These are phyloP conservation scores for Nepenthes gracilis DNA, from an alignment of 148 eudicot genomes.

Conservation along the genomic window DNA sequence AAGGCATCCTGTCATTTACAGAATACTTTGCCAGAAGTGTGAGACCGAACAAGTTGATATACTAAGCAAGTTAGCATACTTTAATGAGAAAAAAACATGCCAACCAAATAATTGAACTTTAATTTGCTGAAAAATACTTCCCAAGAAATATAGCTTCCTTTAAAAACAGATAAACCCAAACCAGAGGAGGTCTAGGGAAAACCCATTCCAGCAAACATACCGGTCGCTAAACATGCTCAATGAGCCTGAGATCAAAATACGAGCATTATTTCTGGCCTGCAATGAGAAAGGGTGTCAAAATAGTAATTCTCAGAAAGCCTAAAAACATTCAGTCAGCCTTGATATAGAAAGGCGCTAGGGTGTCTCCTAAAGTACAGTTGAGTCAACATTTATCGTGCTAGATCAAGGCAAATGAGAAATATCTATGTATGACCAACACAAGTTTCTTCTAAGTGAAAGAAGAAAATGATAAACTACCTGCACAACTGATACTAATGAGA, in stretches of 20 bases:
- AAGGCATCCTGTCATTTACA: no score
- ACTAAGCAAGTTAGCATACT: no score
- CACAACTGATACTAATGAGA: constrained; percentile 61
- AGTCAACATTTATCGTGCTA: no score
- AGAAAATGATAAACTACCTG: constrained; percentile 26
- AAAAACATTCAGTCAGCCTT: neutral
- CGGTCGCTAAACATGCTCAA: constrained; percentile 67
- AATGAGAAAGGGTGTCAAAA: neutral
- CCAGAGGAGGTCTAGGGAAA: neutral
- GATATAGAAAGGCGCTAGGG: neutral
- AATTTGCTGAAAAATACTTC: neutral
- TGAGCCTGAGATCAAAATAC: constrained; percentile 69
- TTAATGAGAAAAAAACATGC: no score
- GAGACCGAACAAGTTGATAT: no score
- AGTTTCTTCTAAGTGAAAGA: neutral
- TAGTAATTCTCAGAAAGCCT: neutral
- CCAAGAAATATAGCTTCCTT: neutral
- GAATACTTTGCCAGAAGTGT: no score
- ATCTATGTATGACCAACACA: neutral
- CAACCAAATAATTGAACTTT: neutral
- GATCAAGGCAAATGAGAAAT: neutral
- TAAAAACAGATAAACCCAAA: neutral
- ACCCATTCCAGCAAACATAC: constrained; percentile 16
- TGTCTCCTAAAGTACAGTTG: no score
- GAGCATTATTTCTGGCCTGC: constrained; percentile 92